phyloP scores from a whole-genome alignment of 2,329 filamentous ascomycete species.

The Phaeoacremonium minimum region DNA sequence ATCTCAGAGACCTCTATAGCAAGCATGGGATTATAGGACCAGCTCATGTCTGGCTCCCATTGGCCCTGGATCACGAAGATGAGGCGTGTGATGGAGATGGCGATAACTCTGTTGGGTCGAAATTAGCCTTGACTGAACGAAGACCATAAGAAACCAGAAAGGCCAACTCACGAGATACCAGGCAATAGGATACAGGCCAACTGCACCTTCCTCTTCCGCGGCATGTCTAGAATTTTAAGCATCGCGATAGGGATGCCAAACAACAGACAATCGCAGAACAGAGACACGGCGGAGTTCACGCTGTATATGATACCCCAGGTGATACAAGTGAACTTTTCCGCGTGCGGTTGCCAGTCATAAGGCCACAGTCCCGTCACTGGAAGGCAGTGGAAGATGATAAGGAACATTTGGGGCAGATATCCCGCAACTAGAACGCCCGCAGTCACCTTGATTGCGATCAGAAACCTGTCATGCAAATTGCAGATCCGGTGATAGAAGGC shows the following conservation, averaged over 20 bases:
- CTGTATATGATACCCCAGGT: slow-evolving; percentile 47
- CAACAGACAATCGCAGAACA: slow-evolving; percentile 44
- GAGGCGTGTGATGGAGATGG: slow-evolving; percentile 40
- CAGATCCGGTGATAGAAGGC: slow-evolving; percentile 46
- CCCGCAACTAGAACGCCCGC: slow-evolving; percentile 31
- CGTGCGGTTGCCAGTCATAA: slow-evolving; percentile 39
- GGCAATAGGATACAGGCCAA: slow-evolving; percentile 42
- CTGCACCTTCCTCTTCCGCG: slow-evolving; percentile 37
- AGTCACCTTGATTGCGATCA: slow-evolving; percentile 26
- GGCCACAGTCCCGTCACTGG: slow-evolving; percentile 49
- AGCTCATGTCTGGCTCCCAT: slow-evolving; percentile 40
- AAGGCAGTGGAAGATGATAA: slow-evolving; percentile 46
- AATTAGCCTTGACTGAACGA: no score
- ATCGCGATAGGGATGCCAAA: slow-evolving; percentile 46
- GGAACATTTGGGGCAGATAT: slow-evolving; percentile 41
- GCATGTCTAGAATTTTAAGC: slow-evolving; percentile 38
- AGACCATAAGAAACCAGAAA: slow-evolving; percentile 1
- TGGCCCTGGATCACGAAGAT: slow-evolving; percentile 42
- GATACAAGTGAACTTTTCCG: slow-evolving; percentile 35
- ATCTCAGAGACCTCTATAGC: slow-evolving; percentile 46
- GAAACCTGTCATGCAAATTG: slow-evolving; percentile 27
- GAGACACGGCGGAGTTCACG: slow-evolving; percentile 42
- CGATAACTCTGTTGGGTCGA: slow-evolving; percentile 45
- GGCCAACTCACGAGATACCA: slow-evolving; percentile 35
- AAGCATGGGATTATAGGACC: slow-evolving; percentile 46